phyloP scores from a whole-genome alignment of 139 green algal genomes.

The Coelastrella sp. region DNA sequence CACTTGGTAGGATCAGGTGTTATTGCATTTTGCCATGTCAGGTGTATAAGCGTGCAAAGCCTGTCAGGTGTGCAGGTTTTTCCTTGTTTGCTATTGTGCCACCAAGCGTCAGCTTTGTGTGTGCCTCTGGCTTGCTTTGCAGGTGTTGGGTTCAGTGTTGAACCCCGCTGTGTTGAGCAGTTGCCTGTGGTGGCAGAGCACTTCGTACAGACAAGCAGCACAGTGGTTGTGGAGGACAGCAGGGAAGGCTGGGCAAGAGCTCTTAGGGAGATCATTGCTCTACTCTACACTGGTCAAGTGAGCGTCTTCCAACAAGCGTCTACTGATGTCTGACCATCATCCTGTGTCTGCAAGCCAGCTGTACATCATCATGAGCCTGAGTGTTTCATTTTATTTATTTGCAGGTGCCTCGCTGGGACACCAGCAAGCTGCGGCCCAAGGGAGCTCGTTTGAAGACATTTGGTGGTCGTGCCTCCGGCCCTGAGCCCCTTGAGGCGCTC shows the following conservation, averaged over 20 bases:
- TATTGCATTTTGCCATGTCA: too few species aligned
- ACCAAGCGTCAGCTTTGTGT: too few species aligned
- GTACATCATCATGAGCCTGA: background rate
- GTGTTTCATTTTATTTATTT: background rate
- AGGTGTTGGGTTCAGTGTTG: conserved; percentile 61
- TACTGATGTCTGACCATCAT: too few species aligned
- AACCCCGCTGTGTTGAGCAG: conserved; percentile 47
- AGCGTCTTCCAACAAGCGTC: too few species aligned
- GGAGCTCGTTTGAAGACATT: conserved; percentile 59
- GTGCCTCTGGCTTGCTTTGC: conserved; percentile 40
- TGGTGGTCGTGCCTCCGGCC: conserved; percentile 55
- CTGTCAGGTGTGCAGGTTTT: too few species aligned
- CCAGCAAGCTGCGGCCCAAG: conserved; percentile 53
- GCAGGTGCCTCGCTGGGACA: conserved; percentile 56
- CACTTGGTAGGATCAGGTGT: too few species aligned
- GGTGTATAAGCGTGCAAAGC: too few species aligned
- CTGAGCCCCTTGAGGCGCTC: conserved; percentile 59
- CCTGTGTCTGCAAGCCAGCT: background rate
- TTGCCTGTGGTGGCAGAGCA: conserved; percentile 55
- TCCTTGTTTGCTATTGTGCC: too few species aligned
- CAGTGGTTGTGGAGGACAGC: conserved; percentile 58
- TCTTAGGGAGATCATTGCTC: conserved; percentile 55
- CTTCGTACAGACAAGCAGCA: conserved; percentile 48
- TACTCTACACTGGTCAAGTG: conserved; percentile 57
- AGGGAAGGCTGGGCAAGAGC: conserved; percentile 58